Evolutionary conservation across 2,329 filamentous ascomycete genomes (phyloP), one percentile per base, ranked within the genome.

Genomic region (Epichloe festucae): DNA sequence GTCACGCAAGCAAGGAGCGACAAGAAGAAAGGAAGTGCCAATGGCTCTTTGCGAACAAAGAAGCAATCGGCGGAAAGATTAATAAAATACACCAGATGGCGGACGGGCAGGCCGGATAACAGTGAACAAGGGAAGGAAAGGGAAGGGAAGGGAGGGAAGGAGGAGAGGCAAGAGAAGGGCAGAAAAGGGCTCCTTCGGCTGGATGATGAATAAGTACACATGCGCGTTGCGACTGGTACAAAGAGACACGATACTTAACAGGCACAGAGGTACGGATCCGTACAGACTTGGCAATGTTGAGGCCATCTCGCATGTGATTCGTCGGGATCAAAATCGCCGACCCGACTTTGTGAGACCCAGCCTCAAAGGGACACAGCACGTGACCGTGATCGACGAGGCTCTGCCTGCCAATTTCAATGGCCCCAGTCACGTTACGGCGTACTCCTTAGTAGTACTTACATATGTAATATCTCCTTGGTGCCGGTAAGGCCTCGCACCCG

Each of bases 1-100:
- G 45, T 41, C 47, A 48, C 19, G 31, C 48, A 56, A 57, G 58
- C 49, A 68, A 68, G 60, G 65, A 68, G 59, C 61, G 66, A 68
- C 66, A 60, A 62, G 64, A 66, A 67, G 57, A 54, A 42, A 10
- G 57, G 61, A 62, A 64, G 41, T 44, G 47, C 19, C 52, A 43
- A 47, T 39, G 48, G 15, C 23, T 39, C 40, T 51, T 45, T 41
- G 40, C 34, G 14, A 48, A 27, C 40, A 41, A 46, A 48, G 21
- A 51, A 38, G 21, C 39, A 41, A 43, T 51, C 21, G n/a, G 31
- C 44, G 7, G 34, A 8, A 35, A 10, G 31, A 39, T 38, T 45
- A 63, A 61, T 59, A 57, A 63, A 60, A 58, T 56, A 38, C 41
- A 41, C 5, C 48, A 41, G 49, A 47, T 39, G 52, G 39, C 41